Conservation (phyloP, 371 early-diverging fungal species). For the Spraguea lophii region DNA sequence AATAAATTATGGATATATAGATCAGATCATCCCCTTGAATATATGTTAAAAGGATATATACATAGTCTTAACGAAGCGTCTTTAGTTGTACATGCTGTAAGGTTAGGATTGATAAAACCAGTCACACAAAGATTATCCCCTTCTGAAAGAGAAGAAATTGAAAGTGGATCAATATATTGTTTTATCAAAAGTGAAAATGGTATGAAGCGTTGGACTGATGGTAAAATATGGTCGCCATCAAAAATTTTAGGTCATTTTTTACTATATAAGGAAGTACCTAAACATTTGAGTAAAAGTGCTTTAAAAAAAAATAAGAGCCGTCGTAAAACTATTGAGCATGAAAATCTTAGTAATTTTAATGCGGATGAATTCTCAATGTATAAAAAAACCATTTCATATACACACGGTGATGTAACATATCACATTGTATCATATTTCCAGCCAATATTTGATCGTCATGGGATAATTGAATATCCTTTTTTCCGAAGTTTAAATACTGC, state of each 20-base stretch:
- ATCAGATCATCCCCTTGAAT: too few relatives aligned
- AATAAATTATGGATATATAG: too few relatives aligned
- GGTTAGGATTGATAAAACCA: constrained; percentile 26
- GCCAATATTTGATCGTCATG: constrained; percentile 22
- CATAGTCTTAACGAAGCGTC: constrained; percentile 30
- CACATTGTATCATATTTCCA: constrained; percentile 40
- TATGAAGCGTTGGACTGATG: constrained; percentile 46
- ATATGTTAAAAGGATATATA: constrained; percentile 41
- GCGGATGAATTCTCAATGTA: constrained; percentile 28
- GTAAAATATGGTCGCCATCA: constrained; percentile 45
- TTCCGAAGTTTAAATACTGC: neutral
- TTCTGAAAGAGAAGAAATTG: constrained; percentile 30
- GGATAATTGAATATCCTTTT: constrained; percentile 3
- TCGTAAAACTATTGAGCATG: constrained; percentile 5
- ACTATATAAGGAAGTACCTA: constrained; percentile 42
- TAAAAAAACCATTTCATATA: constrained; percentile 37
- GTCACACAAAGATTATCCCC: constrained; percentile 21
- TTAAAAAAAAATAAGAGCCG: constrained; percentile 19
- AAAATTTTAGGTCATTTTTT: constrained; percentile 43
- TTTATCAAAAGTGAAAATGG: constrained; percentile 42
- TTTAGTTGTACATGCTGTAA: constrained; percentile 28
- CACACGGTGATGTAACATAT: constrained; percentile 26
- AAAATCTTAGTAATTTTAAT: constrained; percentile 2
- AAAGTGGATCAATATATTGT: constrained; percentile 39
- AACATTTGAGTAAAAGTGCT: constrained; percentile 27